Conservation (phyloP, 2,329 filamentous ascomycete species). For the Microsporum audouinii region DNA sequence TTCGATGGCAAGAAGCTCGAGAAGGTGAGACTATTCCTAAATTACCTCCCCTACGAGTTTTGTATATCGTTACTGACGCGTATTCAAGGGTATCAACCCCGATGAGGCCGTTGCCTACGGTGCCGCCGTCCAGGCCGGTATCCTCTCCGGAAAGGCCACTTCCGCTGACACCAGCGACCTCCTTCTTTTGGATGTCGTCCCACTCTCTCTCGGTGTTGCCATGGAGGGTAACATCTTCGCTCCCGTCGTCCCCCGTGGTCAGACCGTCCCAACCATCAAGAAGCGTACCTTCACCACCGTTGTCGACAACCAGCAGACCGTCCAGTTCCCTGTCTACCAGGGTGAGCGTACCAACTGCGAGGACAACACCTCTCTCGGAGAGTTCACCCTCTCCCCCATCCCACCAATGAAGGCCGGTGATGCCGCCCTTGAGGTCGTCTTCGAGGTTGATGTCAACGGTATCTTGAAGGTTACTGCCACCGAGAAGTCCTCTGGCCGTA, state of each 20-base stretch:
- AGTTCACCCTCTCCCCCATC: slow-evolving; percentile 88
- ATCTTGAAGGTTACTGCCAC: slow-evolving; percentile 98
- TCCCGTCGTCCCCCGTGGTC: slow-evolving; percentile 71
- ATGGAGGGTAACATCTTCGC: slow-evolving; percentile 99
- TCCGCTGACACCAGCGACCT: slow-evolving; percentile 90
- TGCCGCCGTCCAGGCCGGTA: slow-evolving; percentile 96
- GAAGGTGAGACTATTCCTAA: slow-evolving; percentile 47
- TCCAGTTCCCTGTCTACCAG: slow-evolving; percentile 88
- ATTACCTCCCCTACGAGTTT: not conserved
- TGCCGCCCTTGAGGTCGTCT: slow-evolving; percentile 91
- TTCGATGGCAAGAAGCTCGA: slow-evolving; percentile 99
- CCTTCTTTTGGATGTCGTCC: slow-evolving; percentile 89
- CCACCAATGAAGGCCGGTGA: slow-evolving; percentile 85
- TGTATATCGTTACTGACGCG: slow-evolving; percentile 8
- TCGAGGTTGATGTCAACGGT: slow-evolving; percentile 99
- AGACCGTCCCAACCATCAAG: slow-evolving; percentile 68
- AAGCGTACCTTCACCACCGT: slow-evolving; percentile 79
- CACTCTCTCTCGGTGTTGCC: slow-evolving; percentile 92
- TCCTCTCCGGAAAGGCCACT: slow-evolving; percentile 94
- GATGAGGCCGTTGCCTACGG: slow-evolving; percentile 98
- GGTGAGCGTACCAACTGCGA: slow-evolving; percentile 97
- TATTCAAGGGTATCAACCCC: slow-evolving; percentile 73
- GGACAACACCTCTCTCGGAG: slow-evolving; percentile 94
- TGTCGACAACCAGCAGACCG: slow-evolving; percentile 57
- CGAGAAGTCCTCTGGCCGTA: slow-evolving; percentile 96